Conservation (phyloP, 2,329 filamentous ascomycete genomes). For the Colletotrichum cuscutae region DNA sequence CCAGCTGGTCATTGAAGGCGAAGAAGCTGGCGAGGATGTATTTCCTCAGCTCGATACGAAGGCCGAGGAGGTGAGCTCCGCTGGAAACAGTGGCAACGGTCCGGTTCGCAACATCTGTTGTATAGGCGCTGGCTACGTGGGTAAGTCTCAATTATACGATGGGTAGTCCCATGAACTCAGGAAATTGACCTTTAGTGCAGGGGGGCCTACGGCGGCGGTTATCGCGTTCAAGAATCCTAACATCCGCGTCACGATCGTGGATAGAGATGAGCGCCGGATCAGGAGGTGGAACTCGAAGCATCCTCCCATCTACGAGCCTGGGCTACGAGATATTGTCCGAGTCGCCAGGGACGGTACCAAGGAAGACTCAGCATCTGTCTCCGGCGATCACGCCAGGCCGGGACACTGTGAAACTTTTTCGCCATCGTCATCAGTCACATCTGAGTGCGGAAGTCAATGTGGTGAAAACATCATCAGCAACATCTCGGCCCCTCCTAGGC, state of each 20-base stretch:
- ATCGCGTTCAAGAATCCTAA: conserved; percentile 79
- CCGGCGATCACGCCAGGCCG: conserved; percentile 45
- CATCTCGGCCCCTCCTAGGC: conserved; percentile 53
- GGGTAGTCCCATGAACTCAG: not conserved
- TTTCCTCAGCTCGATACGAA: not conserved
- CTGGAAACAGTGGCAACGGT: not conserved
- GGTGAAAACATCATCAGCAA: conserved; percentile 16
- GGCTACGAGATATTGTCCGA: conserved; percentile 73
- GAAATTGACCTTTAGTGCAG: conserved; percentile 46
- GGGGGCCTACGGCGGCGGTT: conserved; percentile 79
- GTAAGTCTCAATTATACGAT: conserved; percentile 54
- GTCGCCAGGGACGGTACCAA: conserved; percentile 68
- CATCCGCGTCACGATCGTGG: conserved; percentile 79
- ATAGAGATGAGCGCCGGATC: conserved; percentile 73
- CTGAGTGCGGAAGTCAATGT: conserved; percentile 45
- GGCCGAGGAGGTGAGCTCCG: not conserved
- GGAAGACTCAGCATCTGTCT: conserved; percentile 47
- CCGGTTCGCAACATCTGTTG: conserved; percentile 72
- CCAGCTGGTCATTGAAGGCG: conserved; percentile 2
- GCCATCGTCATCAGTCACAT: conserved; percentile 44
- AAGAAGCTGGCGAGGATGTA: conserved; percentile 35
- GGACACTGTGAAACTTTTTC: conserved; percentile 37
- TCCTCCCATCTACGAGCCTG: conserved; percentile 81
- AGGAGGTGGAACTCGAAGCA: conserved; percentile 77
- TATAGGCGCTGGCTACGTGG: conserved; percentile 80